Conservation (phyloP, 2,329 filamentous ascomycete species). For the Ceratocystiopsis sp. region DNA sequence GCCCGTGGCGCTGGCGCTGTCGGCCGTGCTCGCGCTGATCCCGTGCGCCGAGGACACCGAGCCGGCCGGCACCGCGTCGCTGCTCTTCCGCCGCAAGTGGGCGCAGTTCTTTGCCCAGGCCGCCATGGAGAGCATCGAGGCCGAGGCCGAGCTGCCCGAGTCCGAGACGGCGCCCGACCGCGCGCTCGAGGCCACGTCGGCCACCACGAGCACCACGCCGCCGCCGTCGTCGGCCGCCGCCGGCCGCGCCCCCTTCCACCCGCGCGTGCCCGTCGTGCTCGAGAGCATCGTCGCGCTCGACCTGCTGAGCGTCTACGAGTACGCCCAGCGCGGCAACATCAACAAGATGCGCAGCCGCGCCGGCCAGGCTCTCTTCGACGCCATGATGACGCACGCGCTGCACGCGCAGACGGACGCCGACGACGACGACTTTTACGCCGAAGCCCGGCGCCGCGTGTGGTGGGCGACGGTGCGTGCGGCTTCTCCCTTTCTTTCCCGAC, state of each 20-base stretch:
- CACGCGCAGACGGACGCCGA: constrained; percentile 21
- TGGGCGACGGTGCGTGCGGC: constrained; percentile 29
- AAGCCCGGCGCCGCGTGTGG: constrained; percentile 30
- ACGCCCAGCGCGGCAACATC: constrained; percentile 33
- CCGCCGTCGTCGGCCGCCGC: too few relatives aligned
- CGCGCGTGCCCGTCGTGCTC: constrained; percentile 24
- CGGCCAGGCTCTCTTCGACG: constrained; percentile 27
- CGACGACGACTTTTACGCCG: constrained; percentile 25
- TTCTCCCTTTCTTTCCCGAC: neutral
- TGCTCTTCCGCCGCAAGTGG: constrained; percentile 27
- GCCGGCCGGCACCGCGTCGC: constrained; percentile 20
- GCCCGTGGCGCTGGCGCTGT: constrained; percentile 28
- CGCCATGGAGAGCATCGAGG: constrained; percentile 30
- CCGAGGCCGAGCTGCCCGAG: constrained; percentile 28
- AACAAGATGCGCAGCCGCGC: constrained; percentile 32
- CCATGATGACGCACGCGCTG: constrained; percentile 28
- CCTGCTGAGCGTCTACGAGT: constrained; percentile 33
- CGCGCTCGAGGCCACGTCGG: constrained; percentile 27
- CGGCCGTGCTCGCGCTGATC: constrained; percentile 29
- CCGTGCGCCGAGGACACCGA: constrained; percentile 24
- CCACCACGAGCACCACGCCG: too few relatives aligned
- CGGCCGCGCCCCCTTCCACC: constrained; percentile 24
- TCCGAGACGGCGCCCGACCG: constrained; percentile 26
- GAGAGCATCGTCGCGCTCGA: constrained; percentile 31
- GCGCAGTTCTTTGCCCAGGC: constrained; percentile 31